phyloP scores from a whole-genome alignment of 495 filamentous ascomycete genomes.

The Xylaria cubensis region DNA sequence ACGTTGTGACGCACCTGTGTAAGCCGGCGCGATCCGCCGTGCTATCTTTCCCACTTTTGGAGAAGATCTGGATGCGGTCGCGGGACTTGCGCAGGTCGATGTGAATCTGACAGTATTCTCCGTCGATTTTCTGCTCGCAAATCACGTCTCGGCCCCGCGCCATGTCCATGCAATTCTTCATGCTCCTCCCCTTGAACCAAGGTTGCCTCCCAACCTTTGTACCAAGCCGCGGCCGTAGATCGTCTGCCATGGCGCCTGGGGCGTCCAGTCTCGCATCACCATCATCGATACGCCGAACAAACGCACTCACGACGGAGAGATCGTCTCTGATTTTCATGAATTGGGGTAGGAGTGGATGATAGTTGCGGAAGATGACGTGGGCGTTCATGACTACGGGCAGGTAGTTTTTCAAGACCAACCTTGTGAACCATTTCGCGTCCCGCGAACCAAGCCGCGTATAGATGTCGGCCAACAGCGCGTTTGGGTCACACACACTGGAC shows the following conservation, averaged over 20 bases:
- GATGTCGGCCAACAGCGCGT: slow-evolving; percentile 57
- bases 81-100: slow-evolving; percentile 66
- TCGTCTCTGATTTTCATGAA: slow-evolving; percentile 72
- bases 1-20: slow-evolving; percentile 53
- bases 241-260: slow-evolving; percentile 35
- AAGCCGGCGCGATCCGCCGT: slow-evolving; percentile 70
- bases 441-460: slow-evolving; percentile 67
- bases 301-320: slow-evolving; percentile 43
- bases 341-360: slow-evolving; percentile 65
- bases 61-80: slow-evolving; percentile 77
- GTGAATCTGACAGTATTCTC: slow-evolving; percentile 89
- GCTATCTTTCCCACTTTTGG: slow-evolving; percentile 89
- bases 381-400: slow-evolving; percentile 62
- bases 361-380: slow-evolving; percentile 52
- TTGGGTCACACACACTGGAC: slow-evolving; percentile 49
- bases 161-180: slow-evolving; percentile 76
- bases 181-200: slow-evolving; percentile 76
- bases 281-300: slow-evolving; percentile 36
- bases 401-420: slow-evolving; percentile 80
- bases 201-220: slow-evolving; percentile 76
- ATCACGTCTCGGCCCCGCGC: slow-evolving; percentile 64
- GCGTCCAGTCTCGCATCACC: slow-evolving; percentile 8
- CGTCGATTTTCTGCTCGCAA: slow-evolving; percentile 84
- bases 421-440: slow-evolving; percentile 89
- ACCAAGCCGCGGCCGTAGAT: slow-evolving; percentile 67